Base-by-base conservation (phyloP, 495 filamentous ascomycete species). In the Sphaerosporella brunnea region DNA sequence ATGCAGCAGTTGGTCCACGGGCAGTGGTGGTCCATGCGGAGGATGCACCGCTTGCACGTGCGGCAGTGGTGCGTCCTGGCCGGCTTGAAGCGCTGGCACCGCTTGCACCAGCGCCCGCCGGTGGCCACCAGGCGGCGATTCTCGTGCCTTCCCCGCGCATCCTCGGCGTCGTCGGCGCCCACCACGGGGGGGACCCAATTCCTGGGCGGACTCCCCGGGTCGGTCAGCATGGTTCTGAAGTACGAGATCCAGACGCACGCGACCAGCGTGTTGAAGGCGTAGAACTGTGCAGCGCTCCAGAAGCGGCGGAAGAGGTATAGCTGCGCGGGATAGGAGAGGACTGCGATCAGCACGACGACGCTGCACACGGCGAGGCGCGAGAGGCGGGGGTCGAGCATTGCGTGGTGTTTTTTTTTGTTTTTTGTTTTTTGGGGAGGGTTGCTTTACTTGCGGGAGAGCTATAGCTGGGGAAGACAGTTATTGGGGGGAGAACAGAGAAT, bases 1-100 rank as follows among this genome's bases (percentile, higher is more conserved):
- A 96, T 84, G 65, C 90, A 97, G 62, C 92, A 95, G 36, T 68
- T 65, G 1, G 86, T 95, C 90, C 90, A 97, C 0, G 90, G 87
- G 59, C 90, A 97, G 66, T 97, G 90, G 64, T 97, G 90, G 68
- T 97, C 90, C 92, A 97, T 96, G 61, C 83, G 86, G 1, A 86
- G 82, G 49, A 96, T 79, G 64, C 90, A 97, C 74, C 81, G 78
- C 55, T 70, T 68, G 65, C 90, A 97, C 39, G 72, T 75, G 53
- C 80, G 81, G 68, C 90, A 97, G 67, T 97, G 90, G 66, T 97
- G 92, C 34, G 85, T 74, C 42, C 90, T 70, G 4, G 82, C 82
- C 8, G 92, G 84, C 55, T 96, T 96, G 15, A 71, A 74, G 10
- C 76, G 73, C 38, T 78, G 67, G 60, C 90, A 97, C 64, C 82